phyloP scores from a whole-genome alignment of 73 alveolate species.

The Tetrahymena elliotti region DNA sequence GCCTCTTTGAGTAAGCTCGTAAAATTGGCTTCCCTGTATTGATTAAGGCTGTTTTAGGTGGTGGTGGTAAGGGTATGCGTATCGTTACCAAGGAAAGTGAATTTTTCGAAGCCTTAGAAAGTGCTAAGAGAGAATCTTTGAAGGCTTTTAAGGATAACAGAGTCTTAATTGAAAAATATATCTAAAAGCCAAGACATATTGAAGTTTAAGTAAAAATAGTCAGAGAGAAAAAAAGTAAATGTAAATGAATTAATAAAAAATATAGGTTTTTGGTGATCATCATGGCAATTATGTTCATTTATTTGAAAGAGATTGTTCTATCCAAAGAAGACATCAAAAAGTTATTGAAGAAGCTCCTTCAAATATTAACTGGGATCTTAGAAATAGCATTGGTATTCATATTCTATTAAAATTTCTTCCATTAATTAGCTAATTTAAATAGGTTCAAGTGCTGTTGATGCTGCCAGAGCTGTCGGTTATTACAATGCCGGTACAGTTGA shows the following conservation, averaged over 20 bases:
- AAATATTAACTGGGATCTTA: slow-evolving; percentile 31
- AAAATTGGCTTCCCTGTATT: slow-evolving; percentile 85
- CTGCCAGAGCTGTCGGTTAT: slow-evolving; percentile 80
- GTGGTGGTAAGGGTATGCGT: slow-evolving; percentile 94
- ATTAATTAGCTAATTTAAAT: slow-evolving; percentile 28
- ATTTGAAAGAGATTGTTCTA: slow-evolving; percentile 92
- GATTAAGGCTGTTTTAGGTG: slow-evolving; percentile 87
- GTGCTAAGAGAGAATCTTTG: slow-evolving; percentile 72
- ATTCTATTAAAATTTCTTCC: neutral
- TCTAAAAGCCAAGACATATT: slow-evolving; percentile 89
- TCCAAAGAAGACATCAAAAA: slow-evolving; percentile 90
- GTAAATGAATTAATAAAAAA: slow-evolving; percentile 1
- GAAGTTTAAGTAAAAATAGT: slow-evolving; percentile 36
- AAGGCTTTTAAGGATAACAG: slow-evolving; percentile 78
- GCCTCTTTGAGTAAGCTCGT: slow-evolving; percentile 50
- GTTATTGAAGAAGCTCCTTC: slow-evolving; percentile 92
- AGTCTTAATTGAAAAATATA: slow-evolving; percentile 82
- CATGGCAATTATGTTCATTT: slow-evolving; percentile 87
- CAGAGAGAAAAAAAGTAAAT: neutral
- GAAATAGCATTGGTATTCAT: slow-evolving; percentile 50
- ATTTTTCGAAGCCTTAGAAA: slow-evolving; percentile 59
- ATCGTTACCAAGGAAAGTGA: slow-evolving; percentile 67
- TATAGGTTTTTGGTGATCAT: slow-evolving; percentile 84
- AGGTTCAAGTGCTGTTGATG: slow-evolving; percentile 32
- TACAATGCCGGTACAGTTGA: slow-evolving; percentile 90